Conservation (phyloP, 345 rosid genomes). For the Corymbia maculata region DNA sequence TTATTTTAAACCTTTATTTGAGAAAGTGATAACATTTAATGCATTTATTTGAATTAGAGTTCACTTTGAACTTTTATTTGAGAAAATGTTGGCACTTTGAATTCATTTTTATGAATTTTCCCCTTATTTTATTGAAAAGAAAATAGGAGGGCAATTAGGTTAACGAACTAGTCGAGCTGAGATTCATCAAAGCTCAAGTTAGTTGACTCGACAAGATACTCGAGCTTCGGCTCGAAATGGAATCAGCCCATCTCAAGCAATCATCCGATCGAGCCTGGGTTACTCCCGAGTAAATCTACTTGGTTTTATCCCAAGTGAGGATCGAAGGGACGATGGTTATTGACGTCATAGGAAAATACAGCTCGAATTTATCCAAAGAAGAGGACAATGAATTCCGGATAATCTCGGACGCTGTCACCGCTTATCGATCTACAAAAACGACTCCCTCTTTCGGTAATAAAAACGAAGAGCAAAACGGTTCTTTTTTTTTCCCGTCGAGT, state of each 20-base stretch:
- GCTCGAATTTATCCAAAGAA: background rate
- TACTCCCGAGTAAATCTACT: fast-evolving
- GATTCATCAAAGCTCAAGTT: background rate
- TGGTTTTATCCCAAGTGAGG: fast-evolving
- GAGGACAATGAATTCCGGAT: background rate
- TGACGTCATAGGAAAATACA: fast-evolving
- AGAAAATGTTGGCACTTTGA: no score
- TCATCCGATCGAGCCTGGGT: fast-evolving
- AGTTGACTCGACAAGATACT: fast-evolving
- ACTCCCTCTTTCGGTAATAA: background rate
- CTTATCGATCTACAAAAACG: background rate
- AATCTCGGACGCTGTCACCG: background rate
- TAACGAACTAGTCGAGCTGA: fast-evolving
- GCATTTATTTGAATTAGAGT: no score
- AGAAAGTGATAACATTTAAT: no score
- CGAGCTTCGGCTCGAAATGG: fast-evolving
- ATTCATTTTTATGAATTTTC: no score
- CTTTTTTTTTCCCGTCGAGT: background rate
- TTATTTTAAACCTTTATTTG: no score
- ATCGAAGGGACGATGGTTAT: background rate
- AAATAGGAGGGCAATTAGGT: fast-evolving
- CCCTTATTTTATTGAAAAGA: no score
- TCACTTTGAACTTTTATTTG: no score
- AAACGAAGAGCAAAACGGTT: background rate
- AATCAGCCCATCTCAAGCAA: fast-evolving